Base-by-base conservation (phyloP, 441 rosid genomes). In the Bruguiera hainesii region DNA sequence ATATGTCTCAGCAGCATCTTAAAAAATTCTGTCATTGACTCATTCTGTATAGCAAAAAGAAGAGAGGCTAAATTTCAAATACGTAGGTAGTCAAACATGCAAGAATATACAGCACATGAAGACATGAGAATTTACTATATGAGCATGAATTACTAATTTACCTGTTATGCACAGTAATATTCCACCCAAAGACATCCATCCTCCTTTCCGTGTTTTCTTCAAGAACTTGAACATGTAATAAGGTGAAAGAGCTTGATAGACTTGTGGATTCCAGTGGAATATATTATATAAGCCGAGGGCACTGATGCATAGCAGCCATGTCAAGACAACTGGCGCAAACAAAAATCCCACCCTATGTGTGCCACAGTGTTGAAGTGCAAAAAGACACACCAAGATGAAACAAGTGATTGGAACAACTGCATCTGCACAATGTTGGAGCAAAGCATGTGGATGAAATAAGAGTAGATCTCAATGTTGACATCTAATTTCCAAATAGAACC, bases 181-280 rank as follows among this genome's bases (percentile, higher is more conserved):
- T 55, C 99, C 99, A 50, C 99, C 99, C 49, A 96, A 76, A 60
- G 99, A 96, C 98, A 96, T 87, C 99, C 99, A 96, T 48, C 99
- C 99, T 10, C 96, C 78, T 72, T 82, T 87, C 80, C 75, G 81
- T 0, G 97, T 95, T 86, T 87, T 95, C 80, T 85, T 90, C 83
- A 95, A 80, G 82, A 92, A 95, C 89, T 87, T 92, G 86, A 85
- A 89, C 99, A 95, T 95, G 86, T 95, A 90, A 69, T 80, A 84
- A 19, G 98, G 99, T 71, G 97, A 90, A 30, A 95, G 93, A 67
- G 98, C 99, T 79, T 84, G 80, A 81, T 86, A 95, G 21, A 95
- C 86, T 29, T 80, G 83, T 6, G 96, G 93, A 49, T 92, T 95
- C 97, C 98, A 90, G 64, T 81, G 76, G 51, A 95, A 70, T 68